phyloP scores from a whole-genome alignment of 108 stramenopile genomes.

The Heterococcus sp. region DNA sequence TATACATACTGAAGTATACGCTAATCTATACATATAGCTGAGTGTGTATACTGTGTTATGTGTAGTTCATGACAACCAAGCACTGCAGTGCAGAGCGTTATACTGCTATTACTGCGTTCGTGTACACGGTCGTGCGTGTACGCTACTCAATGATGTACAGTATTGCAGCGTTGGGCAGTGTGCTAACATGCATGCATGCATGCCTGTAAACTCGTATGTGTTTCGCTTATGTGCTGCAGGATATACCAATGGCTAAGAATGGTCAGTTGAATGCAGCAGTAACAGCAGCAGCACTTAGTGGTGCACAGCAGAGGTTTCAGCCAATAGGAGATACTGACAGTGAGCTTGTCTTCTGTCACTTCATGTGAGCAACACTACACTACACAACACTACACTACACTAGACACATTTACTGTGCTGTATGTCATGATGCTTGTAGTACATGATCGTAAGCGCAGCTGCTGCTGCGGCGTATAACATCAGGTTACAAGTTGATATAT shows the following conservation, averaged over 20 bases:
- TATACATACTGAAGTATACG: not conserved
- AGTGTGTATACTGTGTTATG: not conserved
- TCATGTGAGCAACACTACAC: too few species aligned
- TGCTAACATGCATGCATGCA: too few species aligned
- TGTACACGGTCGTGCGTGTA: not conserved
- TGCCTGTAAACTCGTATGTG: too few species aligned
- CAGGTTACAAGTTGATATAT: too few species aligned
- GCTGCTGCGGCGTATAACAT: too few species aligned
- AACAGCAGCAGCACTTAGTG: slow-evolving; percentile 8
- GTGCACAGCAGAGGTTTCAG: too few species aligned
- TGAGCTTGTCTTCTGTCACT: slow-evolving; percentile 82
- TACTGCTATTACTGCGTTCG: not conserved
- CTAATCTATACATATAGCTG: not conserved
- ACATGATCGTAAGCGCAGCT: too few species aligned
- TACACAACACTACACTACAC: too few species aligned
- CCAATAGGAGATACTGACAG: slow-evolving; percentile 86
- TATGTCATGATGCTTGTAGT: too few species aligned
- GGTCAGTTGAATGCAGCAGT: not conserved
- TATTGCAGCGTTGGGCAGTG: slow-evolving; percentile 69
- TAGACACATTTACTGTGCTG: too few species aligned
- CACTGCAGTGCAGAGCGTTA: not conserved
- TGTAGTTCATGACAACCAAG: not conserved
- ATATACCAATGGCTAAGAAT: slow-evolving; percentile 63
- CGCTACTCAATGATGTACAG: slow-evolving; percentile 44
- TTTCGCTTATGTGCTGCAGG: too few species aligned